Evolutionary conservation across 2,329 filamentous ascomycete species (phyloP).

Genomic region (Colletotrichum sp.): DNA sequence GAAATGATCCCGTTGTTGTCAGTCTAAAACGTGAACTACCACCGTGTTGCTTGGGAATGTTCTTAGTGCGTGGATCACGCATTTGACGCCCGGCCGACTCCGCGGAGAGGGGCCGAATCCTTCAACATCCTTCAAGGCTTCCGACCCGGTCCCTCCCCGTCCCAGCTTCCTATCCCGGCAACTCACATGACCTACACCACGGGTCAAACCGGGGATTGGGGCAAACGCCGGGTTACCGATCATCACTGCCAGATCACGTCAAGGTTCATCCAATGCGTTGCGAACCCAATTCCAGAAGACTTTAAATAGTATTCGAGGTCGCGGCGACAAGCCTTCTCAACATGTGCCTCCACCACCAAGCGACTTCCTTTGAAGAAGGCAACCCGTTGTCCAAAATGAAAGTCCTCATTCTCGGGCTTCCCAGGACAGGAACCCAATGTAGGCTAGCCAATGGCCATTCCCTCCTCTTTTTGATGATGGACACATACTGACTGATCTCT

Average conservation of each 20-base stretch:
- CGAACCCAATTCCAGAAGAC: not conserved
- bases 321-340: not conserved
- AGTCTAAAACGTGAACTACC: fast-evolving
- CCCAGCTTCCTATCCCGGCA: not conserved
- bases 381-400: conserved; percentile 25
- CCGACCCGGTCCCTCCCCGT: not conserved
- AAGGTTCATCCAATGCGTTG: not conserved
- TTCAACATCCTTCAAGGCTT: not conserved
- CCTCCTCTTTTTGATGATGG: not conserved
- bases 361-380: not conserved
- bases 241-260: not conserved
- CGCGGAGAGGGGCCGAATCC: not conserved
- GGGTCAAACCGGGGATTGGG: not conserved
- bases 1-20: fast-evolving
- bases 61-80: too few relatives aligned
- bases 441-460: not conserved
- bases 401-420: conserved; percentile 36
- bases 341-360: not conserved
- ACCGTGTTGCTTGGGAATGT: not conserved
- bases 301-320: not conserved
- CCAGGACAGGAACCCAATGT: conserved; percentile 37
- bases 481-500: not conserved
- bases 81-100: not conserved
- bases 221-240: not conserved
- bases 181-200: not conserved